phyloP scores from a whole-genome alignment of 148 eudicot species.

The Vaccinium darrowii region DNA sequence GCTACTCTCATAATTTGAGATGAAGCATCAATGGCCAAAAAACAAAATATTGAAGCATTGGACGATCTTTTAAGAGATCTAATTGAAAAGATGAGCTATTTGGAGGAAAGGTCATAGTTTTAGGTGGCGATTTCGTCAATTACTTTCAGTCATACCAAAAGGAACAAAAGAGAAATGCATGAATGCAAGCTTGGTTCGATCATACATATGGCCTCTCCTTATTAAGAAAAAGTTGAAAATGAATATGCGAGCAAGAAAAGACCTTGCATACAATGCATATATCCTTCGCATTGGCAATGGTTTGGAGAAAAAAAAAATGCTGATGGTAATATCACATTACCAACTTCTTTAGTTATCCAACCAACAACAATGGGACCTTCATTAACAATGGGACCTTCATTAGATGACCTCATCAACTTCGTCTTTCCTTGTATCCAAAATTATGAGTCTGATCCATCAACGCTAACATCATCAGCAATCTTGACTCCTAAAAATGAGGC shows the following conservation, averaged over 20 bases:
- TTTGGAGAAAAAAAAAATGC: not conserved
- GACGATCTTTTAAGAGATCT: not conserved
- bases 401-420: not conserved
- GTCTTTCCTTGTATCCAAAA: not conserved
- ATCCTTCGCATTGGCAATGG: not conserved
- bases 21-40: not conserved
- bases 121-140: not conserved
- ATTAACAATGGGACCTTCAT: not conserved
- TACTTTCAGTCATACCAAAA: not conserved
- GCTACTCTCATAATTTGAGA: not conserved
- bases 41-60: not conserved
- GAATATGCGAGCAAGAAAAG: not conserved
- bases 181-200: not conserved
- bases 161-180: not conserved
- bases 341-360: not conserved
- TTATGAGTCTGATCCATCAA: rapidly evolving
- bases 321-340: not conserved
- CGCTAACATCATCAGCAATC: not conserved
- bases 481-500: not conserved
- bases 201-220: not conserved
- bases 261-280: not conserved
- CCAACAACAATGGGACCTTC: not conserved
- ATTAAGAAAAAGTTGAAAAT: too few relatives aligned
- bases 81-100: not conserved
- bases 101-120: not conserved